A percentile compares a stretch with the other conserved stretches of the same genome.
Evolutionary conservation across 2,329 filamentous ascomycete species (phyloP).

Genomic region (Esteya vermicola): DNA sequence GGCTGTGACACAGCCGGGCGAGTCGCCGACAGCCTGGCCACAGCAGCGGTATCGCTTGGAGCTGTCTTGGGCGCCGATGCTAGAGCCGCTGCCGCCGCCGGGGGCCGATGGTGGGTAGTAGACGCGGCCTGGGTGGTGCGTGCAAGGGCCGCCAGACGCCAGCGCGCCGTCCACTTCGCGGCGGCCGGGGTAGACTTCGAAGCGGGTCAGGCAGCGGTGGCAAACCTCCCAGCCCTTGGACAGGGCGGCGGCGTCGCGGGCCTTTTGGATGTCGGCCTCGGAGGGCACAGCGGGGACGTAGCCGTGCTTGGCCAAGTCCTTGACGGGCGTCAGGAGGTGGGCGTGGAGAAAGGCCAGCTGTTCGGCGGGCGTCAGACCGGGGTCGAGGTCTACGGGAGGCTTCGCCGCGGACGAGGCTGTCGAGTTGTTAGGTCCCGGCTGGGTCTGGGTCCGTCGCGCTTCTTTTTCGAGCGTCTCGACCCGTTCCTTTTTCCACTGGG

Average conservation of each 20-base stretch:
- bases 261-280: conserved; percentile 49
- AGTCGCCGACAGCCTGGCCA: conserved; percentile 56
- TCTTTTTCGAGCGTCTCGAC: conserved; percentile 16
- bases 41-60: conserved; percentile 67
- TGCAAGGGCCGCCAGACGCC: conserved; percentile 63
- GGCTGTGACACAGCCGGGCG: conserved; percentile 56
- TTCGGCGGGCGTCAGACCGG: conserved; percentile 51
- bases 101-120: conserved; percentile 40
- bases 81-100: conserved; percentile 22
- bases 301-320: conserved; percentile 50
- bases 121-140: conserved; percentile 63
- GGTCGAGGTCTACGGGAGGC: conserved; percentile 35
- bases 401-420: too few relatives aligned
- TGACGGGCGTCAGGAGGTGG: conserved; percentile 49
- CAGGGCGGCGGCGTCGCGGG: conserved; percentile 48
- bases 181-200: conserved; percentile 83
- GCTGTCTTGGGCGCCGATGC: conserved; percentile 32
- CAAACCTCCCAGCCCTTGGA: conserved; percentile 75
- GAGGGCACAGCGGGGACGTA: conserved; percentile 61
- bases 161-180: conserved; percentile 63
- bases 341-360: conserved; percentile 49
- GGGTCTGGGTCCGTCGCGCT: not conserved
- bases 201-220: conserved; percentile 72
- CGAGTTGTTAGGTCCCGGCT: not conserved
- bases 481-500: conserved; percentile 57